Evolutionary conservation across 768 basidiomycete genomes (phyloP).

Genomic region (Suillus weaverae): DNA sequence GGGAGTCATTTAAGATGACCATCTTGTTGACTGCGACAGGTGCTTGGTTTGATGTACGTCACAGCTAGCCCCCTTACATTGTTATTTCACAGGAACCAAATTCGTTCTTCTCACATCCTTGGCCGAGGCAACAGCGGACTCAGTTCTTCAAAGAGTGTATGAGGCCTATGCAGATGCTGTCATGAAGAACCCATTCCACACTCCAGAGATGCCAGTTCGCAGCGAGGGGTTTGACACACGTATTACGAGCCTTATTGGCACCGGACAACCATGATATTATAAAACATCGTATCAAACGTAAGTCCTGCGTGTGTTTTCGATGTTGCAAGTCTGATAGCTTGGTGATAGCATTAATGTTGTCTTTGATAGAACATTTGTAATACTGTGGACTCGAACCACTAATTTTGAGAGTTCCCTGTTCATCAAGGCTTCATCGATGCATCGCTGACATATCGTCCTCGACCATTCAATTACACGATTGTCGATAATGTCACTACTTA

Average conservation of each 20-base stretch:
- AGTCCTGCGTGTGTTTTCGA: not conserved
- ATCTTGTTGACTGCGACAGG: slow-evolving; percentile 90
- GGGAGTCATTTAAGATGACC: slow-evolving; percentile 92
- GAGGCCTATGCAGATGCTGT: slow-evolving; percentile 93
- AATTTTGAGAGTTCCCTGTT: not conserved
- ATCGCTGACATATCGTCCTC: not conserved
- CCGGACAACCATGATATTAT: slow-evolving; percentile 23
- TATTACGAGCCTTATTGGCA: slow-evolving; percentile 60
- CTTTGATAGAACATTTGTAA: slow-evolving; percentile 10
- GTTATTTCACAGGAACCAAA: slow-evolving; percentile 71
- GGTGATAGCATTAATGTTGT: not conserved
- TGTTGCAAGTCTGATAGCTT: not conserved
- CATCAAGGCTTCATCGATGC: slow-evolving; percentile 17
- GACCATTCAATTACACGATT: not conserved
- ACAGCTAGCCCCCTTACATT: not conserved
- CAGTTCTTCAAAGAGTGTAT: slow-evolving; percentile 81
- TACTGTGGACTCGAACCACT: not conserved
- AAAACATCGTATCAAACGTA: not conserved
- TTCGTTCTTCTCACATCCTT: slow-evolving; percentile 90
- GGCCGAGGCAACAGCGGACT: slow-evolving; percentile 66
- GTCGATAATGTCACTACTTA: not conserved
- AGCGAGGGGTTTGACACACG: slow-evolving; percentile 84
- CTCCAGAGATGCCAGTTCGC: slow-evolving; percentile 98
- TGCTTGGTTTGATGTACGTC: slow-evolving; percentile 29
- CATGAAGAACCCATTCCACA: slow-evolving; percentile 99